These are phyloP conservation scores for Neotropicomus parvogracilis DNA, from an alignment of 1,284 basidiomycete species.

Conservation along the genomic window DNA sequence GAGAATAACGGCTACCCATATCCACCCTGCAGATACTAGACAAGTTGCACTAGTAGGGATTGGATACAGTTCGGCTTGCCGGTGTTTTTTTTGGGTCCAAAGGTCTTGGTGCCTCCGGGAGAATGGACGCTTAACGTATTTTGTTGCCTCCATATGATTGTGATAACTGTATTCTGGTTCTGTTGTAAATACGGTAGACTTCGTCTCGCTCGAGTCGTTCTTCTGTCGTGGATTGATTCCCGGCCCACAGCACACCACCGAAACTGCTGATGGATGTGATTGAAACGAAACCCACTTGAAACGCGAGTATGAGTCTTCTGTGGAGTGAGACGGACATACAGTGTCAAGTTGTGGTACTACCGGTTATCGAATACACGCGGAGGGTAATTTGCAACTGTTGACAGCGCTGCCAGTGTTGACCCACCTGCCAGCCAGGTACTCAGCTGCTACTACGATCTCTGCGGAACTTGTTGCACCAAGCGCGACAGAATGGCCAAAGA, in stretches of 20 bases:
- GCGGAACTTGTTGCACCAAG: background rate
- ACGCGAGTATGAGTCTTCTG: too few species aligned
- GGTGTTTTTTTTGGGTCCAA: conserved; percentile 5
- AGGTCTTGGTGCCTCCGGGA: conserved; percentile 14
- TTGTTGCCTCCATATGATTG: background rate
- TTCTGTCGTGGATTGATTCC: too few species aligned
- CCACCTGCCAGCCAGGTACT: background rate
- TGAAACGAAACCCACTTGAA: too few species aligned
- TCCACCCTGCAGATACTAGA: conserved; percentile 11
- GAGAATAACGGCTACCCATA: conserved; percentile 18
- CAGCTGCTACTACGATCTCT: background rate
- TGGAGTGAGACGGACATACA: too few species aligned
- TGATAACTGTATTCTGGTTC: conserved; percentile 11
- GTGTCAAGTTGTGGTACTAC: too few species aligned
- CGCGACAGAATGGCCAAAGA: conserved; percentile 22
- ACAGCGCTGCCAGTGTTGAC: background rate
- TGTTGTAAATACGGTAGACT: conserved; percentile 16
- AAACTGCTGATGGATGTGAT: too few species aligned
- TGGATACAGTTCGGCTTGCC: conserved; percentile 3
- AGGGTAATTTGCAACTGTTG: background rate
- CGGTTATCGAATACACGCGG: background rate
- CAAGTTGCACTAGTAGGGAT: background rate
- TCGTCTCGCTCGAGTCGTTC: background rate
- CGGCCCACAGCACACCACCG: too few species aligned
- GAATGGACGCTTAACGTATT: conserved; percentile 11